Percentiles rank a stretch among this genome's conserved stretches.
These are phyloP conservation scores for Metschnikowia amazonensis DNA, from an alignment of 805 yeast genomes.

Conservation along the genomic window DNA sequence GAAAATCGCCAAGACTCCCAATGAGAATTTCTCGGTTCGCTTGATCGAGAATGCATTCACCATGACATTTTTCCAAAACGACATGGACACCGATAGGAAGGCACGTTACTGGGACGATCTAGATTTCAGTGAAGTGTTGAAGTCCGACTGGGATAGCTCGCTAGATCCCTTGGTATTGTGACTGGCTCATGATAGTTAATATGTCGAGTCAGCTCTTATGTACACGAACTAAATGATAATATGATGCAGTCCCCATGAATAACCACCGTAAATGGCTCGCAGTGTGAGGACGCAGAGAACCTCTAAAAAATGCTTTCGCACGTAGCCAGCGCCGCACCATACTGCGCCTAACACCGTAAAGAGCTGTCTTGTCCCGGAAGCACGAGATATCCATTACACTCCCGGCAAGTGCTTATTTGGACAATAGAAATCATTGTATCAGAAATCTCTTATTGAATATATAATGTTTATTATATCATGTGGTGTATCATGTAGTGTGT, in stretches of 20 bases:
- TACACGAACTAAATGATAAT: neutral
- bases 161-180: constrained; percentile 5
- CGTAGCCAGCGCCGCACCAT: neutral
- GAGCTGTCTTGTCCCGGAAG: no score
- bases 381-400: no score
- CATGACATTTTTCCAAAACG: constrained; percentile 12
- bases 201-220: neutral
- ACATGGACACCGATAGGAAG: neutral
- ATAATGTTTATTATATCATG: no score
- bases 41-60: constrained; percentile 18
- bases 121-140: constrained; percentile 10
- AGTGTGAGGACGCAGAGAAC: neutral
- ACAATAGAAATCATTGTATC: no score
- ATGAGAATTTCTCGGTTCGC: constrained; percentile 8
- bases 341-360: no score
- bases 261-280: neutral
- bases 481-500: no score
- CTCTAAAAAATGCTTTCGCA: neutral
- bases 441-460: no score
- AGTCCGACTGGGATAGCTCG: constrained; percentile 7
- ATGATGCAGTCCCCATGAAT: neutral
- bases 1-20: constrained; percentile 1
- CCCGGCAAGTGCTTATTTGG: no score
- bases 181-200: constrained; percentile 3
- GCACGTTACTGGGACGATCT: constrained; percentile 17